Conservation (phyloP, 176 grass and related monocot species). For the Alopecurus myosuroides region DNA sequence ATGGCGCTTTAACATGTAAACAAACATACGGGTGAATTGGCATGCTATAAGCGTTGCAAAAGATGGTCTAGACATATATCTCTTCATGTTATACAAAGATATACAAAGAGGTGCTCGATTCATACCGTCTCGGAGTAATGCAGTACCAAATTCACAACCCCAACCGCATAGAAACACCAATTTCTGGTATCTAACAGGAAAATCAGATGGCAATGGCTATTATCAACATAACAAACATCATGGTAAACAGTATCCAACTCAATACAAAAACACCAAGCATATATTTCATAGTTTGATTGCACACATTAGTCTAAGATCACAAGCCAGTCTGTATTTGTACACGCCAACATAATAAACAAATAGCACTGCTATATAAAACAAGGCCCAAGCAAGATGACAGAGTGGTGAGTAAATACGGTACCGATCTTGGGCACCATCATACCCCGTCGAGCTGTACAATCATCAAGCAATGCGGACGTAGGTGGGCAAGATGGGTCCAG, state of each 20-base stretch:
- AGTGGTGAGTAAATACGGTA: neutral
- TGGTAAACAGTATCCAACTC: no score
- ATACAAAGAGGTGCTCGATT: neutral
- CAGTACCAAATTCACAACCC: neutral
- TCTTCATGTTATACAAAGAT: no score
- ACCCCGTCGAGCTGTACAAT: neutral
- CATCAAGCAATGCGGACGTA: constrained; percentile 56
- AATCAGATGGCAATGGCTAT: neutral
- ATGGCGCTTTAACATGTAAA: no score
- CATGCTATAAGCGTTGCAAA: no score
- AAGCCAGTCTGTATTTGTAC: neutral
- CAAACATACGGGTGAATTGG: no score
- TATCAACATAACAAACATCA: constrained; percentile 3
- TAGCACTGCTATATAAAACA: neutral
- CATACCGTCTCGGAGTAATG: neutral
- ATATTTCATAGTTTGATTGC: neutral
- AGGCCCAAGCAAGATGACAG: neutral
- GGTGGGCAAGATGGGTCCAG: constrained; percentile 35
- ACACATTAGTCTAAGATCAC: neutral
- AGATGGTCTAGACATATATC: no score
- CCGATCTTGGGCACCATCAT: neutral
- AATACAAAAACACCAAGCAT: neutral
- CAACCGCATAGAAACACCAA: neutral
- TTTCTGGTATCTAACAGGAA: neutral
- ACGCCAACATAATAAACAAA: neutral